These are phyloP conservation scores for Croton laevigatus DNA, from an alignment of 441 rosid genomes.

Conservation along the genomic window DNA sequence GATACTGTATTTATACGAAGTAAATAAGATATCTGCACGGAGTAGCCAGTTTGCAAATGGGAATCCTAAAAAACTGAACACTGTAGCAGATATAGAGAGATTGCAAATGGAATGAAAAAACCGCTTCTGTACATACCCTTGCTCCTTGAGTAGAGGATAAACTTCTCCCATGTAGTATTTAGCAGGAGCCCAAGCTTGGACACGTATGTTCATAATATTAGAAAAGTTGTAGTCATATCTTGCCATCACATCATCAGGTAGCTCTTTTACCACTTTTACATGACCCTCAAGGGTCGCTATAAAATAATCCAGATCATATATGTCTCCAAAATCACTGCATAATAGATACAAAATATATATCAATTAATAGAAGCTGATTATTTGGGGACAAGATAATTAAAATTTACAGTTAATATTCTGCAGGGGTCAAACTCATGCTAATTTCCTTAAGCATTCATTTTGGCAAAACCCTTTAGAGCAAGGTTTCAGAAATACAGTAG, in stretches of 20 bases:
- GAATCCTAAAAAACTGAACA: background rate
- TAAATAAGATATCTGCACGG: background rate
- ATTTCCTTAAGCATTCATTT: background rate
- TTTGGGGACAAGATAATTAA: slow-evolving; percentile 6
- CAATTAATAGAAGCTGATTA: background rate
- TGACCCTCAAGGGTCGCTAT: slow-evolving; percentile 59
- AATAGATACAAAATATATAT: slow-evolving; percentile 16
- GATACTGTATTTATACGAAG: background rate
- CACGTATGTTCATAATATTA: slow-evolving; percentile 57
- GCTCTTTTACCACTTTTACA: slow-evolving; percentile 63
- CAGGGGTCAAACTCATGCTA: background rate
- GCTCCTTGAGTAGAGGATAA: slow-evolving; percentile 57
- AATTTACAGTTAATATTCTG: background rate
- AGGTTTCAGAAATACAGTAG: background rate
- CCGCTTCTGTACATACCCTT: slow-evolving; percentile 48
- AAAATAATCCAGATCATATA: slow-evolving; percentile 81
- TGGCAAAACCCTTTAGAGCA: background rate
- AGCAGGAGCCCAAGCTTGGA: slow-evolving; percentile 78
- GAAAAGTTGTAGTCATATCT: slow-evolving; percentile 54
- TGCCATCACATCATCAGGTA: slow-evolving; percentile 67
- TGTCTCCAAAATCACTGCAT: slow-evolving; percentile 75
- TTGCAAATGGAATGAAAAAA: background rate
- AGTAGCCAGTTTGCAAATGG: background rate
- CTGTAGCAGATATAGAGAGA: background rate
- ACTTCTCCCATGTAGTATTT: slow-evolving; percentile 62